Evolutionary conservation across 805 yeast species (phyloP).

Genomic region (Spathaspora sp.): DNA sequence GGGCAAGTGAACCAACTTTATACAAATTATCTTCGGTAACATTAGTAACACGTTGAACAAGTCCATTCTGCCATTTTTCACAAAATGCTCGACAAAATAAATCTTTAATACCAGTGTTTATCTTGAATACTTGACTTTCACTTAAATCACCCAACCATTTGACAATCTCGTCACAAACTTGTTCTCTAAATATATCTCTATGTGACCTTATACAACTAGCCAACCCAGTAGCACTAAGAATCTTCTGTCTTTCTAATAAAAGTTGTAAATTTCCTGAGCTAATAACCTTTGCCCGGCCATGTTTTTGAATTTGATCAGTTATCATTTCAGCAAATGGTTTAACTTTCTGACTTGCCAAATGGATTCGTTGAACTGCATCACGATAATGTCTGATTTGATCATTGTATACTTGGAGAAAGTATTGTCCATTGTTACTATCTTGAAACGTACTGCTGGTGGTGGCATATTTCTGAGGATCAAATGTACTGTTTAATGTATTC

Average conservation of each 20-base stretch:
- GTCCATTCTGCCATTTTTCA: constrained; percentile 48
- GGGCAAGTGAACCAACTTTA: constrained; percentile 30
- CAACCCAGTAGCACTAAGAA: constrained; percentile 60
- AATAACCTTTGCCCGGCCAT: constrained; percentile 69
- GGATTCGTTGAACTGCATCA: constrained; percentile 68
- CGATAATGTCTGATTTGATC: constrained; percentile 74
- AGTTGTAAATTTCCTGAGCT: constrained; percentile 50
- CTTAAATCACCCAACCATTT: constrained; percentile 63
- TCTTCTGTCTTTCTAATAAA: constrained; percentile 51
- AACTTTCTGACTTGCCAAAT: constrained; percentile 60
- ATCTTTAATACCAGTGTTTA: constrained; percentile 44
- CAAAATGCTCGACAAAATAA: constrained; percentile 56
- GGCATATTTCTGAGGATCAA: constrained; percentile 43
- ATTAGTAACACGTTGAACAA: neutral
- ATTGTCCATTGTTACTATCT: constrained; percentile 43
- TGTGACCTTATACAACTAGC: constrained; percentile 62
- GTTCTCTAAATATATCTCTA: constrained; percentile 74
- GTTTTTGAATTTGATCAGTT: constrained; percentile 54
- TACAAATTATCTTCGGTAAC: constrained; percentile 13
- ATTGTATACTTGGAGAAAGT: constrained; percentile 63
- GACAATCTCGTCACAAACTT: constrained; percentile 70
- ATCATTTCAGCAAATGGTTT: constrained; percentile 70
- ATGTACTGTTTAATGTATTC: constrained; percentile 27
- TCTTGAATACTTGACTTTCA: constrained; percentile 49
- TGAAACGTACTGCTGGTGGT: constrained; percentile 27